A percentile compares a stretch with the other conserved stretches of the same genome.
Conservation (phyloP, 1,139 yeast species). For the Diutina scorzettiae region DNA sequence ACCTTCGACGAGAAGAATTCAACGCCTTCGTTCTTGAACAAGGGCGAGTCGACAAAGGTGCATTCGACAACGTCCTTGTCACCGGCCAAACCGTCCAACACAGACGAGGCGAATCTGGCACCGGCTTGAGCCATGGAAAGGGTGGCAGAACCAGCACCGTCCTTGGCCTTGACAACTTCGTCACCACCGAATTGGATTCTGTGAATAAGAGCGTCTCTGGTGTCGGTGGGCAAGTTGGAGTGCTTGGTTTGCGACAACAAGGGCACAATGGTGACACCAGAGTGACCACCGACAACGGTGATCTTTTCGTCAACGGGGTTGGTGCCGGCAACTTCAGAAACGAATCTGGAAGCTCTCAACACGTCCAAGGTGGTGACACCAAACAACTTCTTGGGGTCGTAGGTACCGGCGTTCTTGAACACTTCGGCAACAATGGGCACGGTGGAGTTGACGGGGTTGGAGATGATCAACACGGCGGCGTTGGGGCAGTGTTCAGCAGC, state of each 20-base stretch:
- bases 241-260: slow-evolving; percentile 58
- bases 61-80: slow-evolving; percentile 38
- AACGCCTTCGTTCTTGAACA: slow-evolving; percentile 32
- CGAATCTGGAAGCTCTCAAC: slow-evolving; percentile 81
- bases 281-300: slow-evolving; percentile 94
- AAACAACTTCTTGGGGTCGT: slow-evolving; percentile 69
- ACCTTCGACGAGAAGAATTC: slow-evolving; percentile 58
- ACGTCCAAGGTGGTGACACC: slow-evolving; percentile 92
- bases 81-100: slow-evolving; percentile 61
- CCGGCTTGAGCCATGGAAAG: slow-evolving; percentile 97
- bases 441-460: slow-evolving; percentile 94
- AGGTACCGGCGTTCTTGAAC: slow-evolving; percentile 59
- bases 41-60: slow-evolving; percentile 36
- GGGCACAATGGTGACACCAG: slow-evolving; percentile 91
- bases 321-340: slow-evolving; percentile 51
- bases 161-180: slow-evolving; percentile 91
- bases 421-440: slow-evolving; percentile 90
- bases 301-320: slow-evolving; percentile 52
- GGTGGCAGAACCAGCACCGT: slow-evolving; percentile 92
- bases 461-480: slow-evolving; percentile 68
- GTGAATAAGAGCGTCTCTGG: slow-evolving; percentile 60
- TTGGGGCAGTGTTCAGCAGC: slow-evolving; percentile 64
- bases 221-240: slow-evolving; percentile 35
- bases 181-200: slow-evolving; percentile 97
- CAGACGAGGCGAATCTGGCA: slow-evolving; percentile 67